Evolutionary conservation across 805 yeast genomes (phyloP), one percentile per base, ranked within the genome.

Genomic region (Myxozyma vanderwaltii): DNA sequence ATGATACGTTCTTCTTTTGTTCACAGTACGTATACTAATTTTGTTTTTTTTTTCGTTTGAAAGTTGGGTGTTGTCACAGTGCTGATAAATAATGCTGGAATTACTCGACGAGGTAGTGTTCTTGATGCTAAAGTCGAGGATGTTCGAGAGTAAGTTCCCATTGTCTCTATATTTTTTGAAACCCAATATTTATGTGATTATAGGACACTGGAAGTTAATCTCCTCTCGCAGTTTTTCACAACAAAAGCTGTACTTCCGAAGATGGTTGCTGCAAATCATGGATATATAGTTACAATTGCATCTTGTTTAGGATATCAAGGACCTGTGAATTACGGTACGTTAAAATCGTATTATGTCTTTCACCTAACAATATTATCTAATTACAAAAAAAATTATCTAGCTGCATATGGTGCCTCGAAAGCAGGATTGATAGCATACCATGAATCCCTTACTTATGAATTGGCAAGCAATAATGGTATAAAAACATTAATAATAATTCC

Each of bases 381-480:
- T n/a, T n/a, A n/a, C n/a, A 38, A 12, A 47, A 12, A 38, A 24
- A 17, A 21, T 33, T 29, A 17, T 21, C 13, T 75, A 12, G 85
- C 86, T 46, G 88, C 88, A 0, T 92, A 92, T 69, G 96, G 96
- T 0, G 96, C 97, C 0, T 82, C 96, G 15, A 92, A 92, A 71
- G 86, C 96, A 0, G 97, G 95, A 0, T 73, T 89, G 29, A 82
- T 92, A 53, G 91, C 92, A 0, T 74, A 91, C 43, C 97, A 91
- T 70, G 96, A 89, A 70, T 84, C 92, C 0, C 74, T 92, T 36
- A 82, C 88, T 0, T 83, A 82, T 68, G 94, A 88, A 71, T 17
- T 60, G 15, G 69, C 88, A 29, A 85, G 86, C 27, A 26, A 27
- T 29, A 70, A 74, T 3, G 85, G 88, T 7, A 81, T 92, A 17